Conservation (phyloP, 805 yeast species). For the Candida tibetensis region DNA sequence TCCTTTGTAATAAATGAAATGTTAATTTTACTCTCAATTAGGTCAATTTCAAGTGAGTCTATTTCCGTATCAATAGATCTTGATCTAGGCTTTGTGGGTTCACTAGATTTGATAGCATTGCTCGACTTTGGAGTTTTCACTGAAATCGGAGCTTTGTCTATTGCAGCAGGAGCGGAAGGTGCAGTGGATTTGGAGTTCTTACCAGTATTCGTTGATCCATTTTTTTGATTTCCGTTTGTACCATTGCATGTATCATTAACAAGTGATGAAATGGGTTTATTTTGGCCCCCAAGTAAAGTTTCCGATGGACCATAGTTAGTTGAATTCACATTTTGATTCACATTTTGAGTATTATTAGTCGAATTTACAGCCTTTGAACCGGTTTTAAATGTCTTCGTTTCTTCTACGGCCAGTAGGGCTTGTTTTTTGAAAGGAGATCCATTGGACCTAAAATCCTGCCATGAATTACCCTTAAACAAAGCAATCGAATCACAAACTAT, state of each 20-base stretch:
- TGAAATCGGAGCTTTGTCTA: neutral
- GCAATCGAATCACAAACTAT: conserved; percentile 37
- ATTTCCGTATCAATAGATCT: neutral
- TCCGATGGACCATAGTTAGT: too few relatives aligned
- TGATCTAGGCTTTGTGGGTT: neutral
- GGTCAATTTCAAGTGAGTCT: neutral
- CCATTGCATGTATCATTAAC: too few relatives aligned
- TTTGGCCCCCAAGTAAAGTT: too few relatives aligned
- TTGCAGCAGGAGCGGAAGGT: neutral
- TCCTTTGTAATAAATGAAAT: neutral
- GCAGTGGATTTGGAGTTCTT: neutral
- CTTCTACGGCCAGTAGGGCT: too few relatives aligned
- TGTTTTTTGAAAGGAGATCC: neutral
- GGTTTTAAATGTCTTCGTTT: too few relatives aligned
- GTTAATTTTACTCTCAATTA: neutral
- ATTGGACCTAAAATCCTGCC: conserved; percentile 14
- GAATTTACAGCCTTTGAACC: too few relatives aligned
- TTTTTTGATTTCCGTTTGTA: neutral
- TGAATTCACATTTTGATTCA: too few relatives aligned
- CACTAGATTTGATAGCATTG: too few relatives aligned
- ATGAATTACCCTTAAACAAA: conserved; percentile 40
- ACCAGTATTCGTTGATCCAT: neutral
- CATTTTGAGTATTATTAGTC: neutral
- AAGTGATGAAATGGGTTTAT: too few relatives aligned
- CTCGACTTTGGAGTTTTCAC: too few relatives aligned